Evolutionary conservation across 352 stramenopile genomes (phyloP).

Genomic region (Phytophthora pinifolia): DNA sequence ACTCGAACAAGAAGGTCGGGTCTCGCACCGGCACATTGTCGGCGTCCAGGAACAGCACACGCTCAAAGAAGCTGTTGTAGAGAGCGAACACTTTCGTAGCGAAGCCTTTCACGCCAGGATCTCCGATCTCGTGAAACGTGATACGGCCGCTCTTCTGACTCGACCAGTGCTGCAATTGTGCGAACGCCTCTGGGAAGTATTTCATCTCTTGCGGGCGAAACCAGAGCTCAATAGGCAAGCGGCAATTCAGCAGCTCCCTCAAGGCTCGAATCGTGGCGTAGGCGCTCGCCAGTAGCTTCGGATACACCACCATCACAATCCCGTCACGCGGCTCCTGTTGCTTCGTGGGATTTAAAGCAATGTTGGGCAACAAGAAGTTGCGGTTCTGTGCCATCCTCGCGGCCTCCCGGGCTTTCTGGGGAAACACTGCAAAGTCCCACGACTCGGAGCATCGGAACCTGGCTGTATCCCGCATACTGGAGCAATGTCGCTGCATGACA

Average conservation of each 20-base stretch:
- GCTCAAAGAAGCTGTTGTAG: constrained; percentile 41
- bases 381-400: constrained; percentile 4
- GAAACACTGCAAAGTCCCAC: constrained; percentile 44
- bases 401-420: constrained; percentile 27
- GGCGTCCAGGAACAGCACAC: constrained; percentile 55
- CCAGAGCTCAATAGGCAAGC: constrained; percentile 57
- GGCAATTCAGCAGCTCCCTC: constrained; percentile 28
- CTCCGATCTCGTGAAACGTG: constrained; percentile 28
- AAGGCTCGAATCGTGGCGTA: constrained; percentile 41
- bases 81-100: constrained; percentile 53
- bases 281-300: constrained; percentile 40
- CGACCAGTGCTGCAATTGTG: constrained; percentile 28
- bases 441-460: constrained; percentile 51
- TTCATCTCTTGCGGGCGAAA: constrained; percentile 40
- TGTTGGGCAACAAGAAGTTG: constrained; percentile 19
- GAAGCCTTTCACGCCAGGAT: constrained; percentile 36
- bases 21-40: constrained; percentile 52
- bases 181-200: constrained; percentile 13
- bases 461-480: constrained; percentile 25
- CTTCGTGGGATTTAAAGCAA: constrained; percentile 1
- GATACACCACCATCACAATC: constrained; percentile 58
- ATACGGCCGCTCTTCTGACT: constrained; percentile 23
- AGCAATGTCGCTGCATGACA: constrained; percentile 41
- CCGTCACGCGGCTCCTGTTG: constrained; percentile 22
- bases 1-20: constrained; percentile 52